Evolutionary conservation across 148 eudicot species (phyloP), one percentile per base, ranked within the genome.

Genomic region (Salicornia ramosissima): DNA sequence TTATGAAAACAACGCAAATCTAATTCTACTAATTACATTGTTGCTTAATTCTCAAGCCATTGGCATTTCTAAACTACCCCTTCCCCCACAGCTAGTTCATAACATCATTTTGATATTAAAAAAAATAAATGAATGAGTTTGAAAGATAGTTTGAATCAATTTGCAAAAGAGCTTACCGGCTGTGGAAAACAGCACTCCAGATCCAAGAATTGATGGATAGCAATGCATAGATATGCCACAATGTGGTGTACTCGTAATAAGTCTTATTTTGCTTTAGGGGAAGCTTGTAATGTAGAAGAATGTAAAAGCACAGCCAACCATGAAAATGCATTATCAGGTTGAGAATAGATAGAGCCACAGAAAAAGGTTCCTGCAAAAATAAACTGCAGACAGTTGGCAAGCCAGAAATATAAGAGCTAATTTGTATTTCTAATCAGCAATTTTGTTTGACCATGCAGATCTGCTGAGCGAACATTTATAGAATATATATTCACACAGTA

Each of bases 171-270:
- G 50, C 84, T 81, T 64, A 92, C 97, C 96, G 78, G 72, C 89
- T 83, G 57, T 92, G 97, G 74, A 89, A 92, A 77, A 86, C 80
- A 71, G 91, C 89, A 80, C 96, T 90, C 96, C 97, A 92, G 75
- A 92, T 72, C 93, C 97, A 92, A 18, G 93, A 77, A 70, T 87
- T 90, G 67, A 92, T 52, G 3, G 96, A 76, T 18, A 92, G 67
- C 51, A 92, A 72, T 47, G 77, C 93, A 77, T 92, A 92, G 66
- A 86, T 69, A 70, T 87, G 80, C 89, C 90, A 92, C 72, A 89
- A 71, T 65, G 68, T 64, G 57, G 90, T 73, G 76, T 79, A 92
- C 45, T 90, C 87, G 66, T 92, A 92, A 75, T 74, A 83, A 49
- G 88, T 78, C 30, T 30, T 86, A 65, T 80, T 78, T 50, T 83